These are phyloP conservation scores for Sugiyamaella qingdaonensis DNA, from an alignment of 805 yeast genomes.

Conservation along the genomic window DNA sequence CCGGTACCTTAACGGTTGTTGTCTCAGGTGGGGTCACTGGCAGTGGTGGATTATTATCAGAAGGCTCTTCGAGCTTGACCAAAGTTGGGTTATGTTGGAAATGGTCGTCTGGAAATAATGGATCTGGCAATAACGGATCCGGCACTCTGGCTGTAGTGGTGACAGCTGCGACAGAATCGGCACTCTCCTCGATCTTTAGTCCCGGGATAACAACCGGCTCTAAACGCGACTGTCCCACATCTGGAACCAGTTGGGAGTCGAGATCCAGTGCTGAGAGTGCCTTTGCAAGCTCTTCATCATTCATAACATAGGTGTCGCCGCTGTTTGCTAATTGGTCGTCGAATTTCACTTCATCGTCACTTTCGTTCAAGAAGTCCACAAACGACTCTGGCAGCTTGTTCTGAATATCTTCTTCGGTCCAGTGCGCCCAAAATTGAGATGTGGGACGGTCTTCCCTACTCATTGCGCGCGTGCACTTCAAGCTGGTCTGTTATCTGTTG, in stretches of 20 bases:
- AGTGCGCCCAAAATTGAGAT: neutral
- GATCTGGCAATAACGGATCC: neutral
- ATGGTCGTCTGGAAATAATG: neutral
- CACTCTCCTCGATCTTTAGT: neutral
- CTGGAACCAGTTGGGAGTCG: neutral
- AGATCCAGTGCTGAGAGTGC: neutral
- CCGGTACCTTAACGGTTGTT: constrained; percentile 1
- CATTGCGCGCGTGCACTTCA: neutral
- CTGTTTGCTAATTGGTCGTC: neutral
- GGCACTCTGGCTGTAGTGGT: neutral
- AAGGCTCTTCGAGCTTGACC: neutral
- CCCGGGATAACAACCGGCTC: neutral
- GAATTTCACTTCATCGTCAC: neutral
- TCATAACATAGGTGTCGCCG: neutral
- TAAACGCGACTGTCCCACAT: no score
- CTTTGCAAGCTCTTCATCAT: neutral
- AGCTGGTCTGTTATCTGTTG: no score
- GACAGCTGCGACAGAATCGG: neutral
- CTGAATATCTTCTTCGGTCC: neutral
- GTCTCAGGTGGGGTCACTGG: neutral
- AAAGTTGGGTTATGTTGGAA: neutral
- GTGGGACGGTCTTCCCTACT: neutral
- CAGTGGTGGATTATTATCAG: neutral
- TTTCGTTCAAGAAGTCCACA: neutral
- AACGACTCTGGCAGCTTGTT: neutral